These are phyloP conservation scores for Ascochyta koolunga DNA, from an alignment of 2,329 filamentous ascomycete genomes.

Conservation along the genomic window DNA sequence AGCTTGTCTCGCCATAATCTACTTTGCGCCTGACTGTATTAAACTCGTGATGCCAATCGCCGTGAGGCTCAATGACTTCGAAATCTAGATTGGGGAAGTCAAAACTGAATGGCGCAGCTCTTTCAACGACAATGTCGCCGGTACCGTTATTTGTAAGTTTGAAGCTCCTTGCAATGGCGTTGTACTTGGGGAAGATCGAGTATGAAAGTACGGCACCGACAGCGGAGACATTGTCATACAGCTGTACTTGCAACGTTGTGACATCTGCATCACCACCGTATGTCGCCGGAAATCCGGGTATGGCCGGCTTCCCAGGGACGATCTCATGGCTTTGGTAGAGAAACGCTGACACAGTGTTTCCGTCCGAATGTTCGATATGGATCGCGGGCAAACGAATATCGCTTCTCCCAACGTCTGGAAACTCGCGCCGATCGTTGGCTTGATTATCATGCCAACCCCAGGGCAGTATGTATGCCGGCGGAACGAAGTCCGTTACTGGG, in stretches of 20 bases:
- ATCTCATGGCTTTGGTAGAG: conserved; percentile 64
- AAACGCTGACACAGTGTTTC: conserved; percentile 65
- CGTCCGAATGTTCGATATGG: conserved; percentile 63
- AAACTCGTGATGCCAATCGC: conserved; percentile 68
- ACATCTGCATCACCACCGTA: conserved; percentile 64
- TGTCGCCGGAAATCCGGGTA: conserved; percentile 64
- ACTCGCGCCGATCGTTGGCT: conserved; percentile 64
- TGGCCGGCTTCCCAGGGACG: conserved; percentile 60
- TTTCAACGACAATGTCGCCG: conserved; percentile 59
- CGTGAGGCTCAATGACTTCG: conserved; percentile 66
- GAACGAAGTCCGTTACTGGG: conserved; percentile 59
- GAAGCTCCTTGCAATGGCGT: conserved; percentile 67
- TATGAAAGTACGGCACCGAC: conserved; percentile 66
- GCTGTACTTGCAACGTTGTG: conserved; percentile 62
- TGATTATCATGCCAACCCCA: conserved; percentile 62
- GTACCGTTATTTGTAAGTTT: conserved; percentile 65
- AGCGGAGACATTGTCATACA: conserved; percentile 65
- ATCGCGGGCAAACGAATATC: conserved; percentile 68
- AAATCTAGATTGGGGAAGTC: conserved; percentile 66
- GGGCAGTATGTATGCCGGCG: conserved; percentile 46
- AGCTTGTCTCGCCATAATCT: conserved; percentile 62
- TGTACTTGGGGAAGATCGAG: conserved; percentile 67
- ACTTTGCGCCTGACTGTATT: conserved; percentile 61
- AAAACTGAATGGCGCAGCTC: conserved; percentile 65
- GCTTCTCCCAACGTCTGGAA: conserved; percentile 67